Percentiles rank a stretch among this genome's conserved stretches.
Conservation (phyloP, 106 monocot genomes). For the Amphibolis antarctica region DNA sequence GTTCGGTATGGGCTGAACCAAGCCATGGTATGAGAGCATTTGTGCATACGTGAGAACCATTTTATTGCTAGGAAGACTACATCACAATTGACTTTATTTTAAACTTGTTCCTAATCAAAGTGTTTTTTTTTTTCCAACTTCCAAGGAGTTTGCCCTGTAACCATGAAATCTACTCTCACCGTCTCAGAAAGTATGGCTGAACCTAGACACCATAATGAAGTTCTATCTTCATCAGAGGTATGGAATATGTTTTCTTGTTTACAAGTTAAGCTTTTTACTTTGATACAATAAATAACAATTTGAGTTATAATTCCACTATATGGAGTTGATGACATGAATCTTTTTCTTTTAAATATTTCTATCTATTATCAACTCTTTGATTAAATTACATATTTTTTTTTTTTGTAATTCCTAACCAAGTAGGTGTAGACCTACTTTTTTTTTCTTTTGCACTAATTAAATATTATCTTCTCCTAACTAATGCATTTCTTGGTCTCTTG, state of each 20-base stretch:
- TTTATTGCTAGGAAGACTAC: not conserved
- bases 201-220: slow-evolving; percentile 24
- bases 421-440: too few species aligned
- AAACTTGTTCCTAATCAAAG: not conserved
- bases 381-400: too few species aligned
- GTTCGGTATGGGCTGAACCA: slow-evolving; percentile 26
- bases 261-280: too few species aligned
- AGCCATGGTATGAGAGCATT: slow-evolving; percentile 22
- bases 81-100: not conserved
- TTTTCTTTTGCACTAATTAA: too few species aligned
- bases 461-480: too few species aligned
- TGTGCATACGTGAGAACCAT: slow-evolving; percentile 25
- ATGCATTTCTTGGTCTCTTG: too few species aligned
- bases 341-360: too few species aligned
- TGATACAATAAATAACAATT: too few species aligned
- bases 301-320: too few species aligned
- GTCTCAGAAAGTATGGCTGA: slow-evolving; percentile 22
- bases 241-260: not conserved
- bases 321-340: too few species aligned
- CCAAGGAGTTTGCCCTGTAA: slow-evolving; percentile 15
- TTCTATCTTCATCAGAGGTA: slow-evolving; percentile 48
- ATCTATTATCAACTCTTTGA: too few species aligned
- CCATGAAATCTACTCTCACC: slow-evolving; percentile 31
- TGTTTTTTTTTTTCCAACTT: not conserved
- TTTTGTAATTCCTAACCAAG: too few species aligned